Evolutionary conservation across 2,329 filamentous ascomycete species (phyloP), one percentile per base, ranked within the genome.

Genomic region (Colletotrichum horii): DNA sequence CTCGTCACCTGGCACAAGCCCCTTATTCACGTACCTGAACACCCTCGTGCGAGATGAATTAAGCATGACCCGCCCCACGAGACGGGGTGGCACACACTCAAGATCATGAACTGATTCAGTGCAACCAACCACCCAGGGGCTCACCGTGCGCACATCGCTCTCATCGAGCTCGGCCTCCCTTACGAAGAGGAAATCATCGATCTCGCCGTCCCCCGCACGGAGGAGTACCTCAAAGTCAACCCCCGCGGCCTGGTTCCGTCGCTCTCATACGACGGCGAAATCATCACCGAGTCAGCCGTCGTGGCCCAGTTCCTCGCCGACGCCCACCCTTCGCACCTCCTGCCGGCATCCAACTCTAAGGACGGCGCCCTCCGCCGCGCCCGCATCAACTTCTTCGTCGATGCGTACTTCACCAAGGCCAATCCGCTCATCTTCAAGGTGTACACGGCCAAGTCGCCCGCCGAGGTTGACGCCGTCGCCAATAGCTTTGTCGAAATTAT

Each of bases 171-270:
- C 15, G 88, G 88, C 14, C 81, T 96, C 34, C 87, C 90, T 0
- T 94, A 91, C 79, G 92, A 94, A 73, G 92, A 95, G 78, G 92
- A 94, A 76, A 91, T 92, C 73, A 94, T 97, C 79, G 93, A 96
- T 82, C 88, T 97, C 62, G 83, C 85, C 78, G 89, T 84, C 12
- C 94, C 95, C 0, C 91, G 95, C 12, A 92, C 93, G 32, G 87
- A 90, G 48, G 94, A 93, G 87, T 97, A 96, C 82, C 89, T 97
- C 11, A 87, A 93, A 67, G 86, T 97, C 82, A 96, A 96, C 86
- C 94, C 94, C 78, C 92, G 94, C 72, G 95, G 95, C 16, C 90
- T 96, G 4, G 94, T 97, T 6, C 95, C 95, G 1, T 86, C 92
- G 0, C 85, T 97, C 71, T 89, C 90, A 28, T 93, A 94, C 86